These are phyloP conservation scores for Polyporus arcularius DNA, from an alignment of 768 basidiomycete species.

Conservation along the genomic window DNA sequence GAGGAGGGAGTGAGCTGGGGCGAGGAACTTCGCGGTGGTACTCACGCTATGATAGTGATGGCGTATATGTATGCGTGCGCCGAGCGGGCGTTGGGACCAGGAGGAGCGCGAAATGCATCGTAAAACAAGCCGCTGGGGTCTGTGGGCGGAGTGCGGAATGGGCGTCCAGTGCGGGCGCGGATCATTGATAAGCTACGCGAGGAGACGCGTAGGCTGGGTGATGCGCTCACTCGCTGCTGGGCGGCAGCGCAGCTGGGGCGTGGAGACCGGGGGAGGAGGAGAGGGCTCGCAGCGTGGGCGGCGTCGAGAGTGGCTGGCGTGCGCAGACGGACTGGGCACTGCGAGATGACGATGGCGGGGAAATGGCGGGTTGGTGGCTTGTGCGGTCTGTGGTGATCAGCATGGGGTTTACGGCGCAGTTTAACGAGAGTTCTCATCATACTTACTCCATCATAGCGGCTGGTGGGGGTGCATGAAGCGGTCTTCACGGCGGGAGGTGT, in stretches of 20 bases:
- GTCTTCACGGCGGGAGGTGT: not conserved
- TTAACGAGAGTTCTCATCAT: not conserved
- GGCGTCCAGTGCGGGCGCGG: conserved; percentile 7
- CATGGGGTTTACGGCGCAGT: conserved; percentile 5
- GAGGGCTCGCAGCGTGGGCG: too few species aligned
- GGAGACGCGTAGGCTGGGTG: not conserved
- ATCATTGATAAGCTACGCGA: conserved; percentile 17
- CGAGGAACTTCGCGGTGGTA: too few species aligned
- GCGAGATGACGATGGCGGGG: not conserved
- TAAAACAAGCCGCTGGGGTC: not conserved
- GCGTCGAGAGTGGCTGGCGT: not conserved
- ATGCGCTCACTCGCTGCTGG: too few species aligned
- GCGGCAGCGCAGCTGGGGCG: too few species aligned
- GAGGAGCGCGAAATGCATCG: not conserved
- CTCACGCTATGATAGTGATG: not conserved
- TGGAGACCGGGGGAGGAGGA: too few species aligned
- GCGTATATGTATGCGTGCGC: not conserved
- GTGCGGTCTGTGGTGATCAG: conserved; percentile 2
- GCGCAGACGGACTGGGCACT: not conserved
- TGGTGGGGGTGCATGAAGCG: not conserved
- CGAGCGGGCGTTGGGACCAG: not conserved
- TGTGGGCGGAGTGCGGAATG: not conserved
- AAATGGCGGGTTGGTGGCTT: conserved; percentile 6
- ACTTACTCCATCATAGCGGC: not conserved
- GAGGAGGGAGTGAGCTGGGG: too few species aligned